These are phyloP conservation scores for Epichloe gansuensis DNA, from an alignment of 2,329 filamentous ascomycete species.

Conservation along the genomic window DNA sequence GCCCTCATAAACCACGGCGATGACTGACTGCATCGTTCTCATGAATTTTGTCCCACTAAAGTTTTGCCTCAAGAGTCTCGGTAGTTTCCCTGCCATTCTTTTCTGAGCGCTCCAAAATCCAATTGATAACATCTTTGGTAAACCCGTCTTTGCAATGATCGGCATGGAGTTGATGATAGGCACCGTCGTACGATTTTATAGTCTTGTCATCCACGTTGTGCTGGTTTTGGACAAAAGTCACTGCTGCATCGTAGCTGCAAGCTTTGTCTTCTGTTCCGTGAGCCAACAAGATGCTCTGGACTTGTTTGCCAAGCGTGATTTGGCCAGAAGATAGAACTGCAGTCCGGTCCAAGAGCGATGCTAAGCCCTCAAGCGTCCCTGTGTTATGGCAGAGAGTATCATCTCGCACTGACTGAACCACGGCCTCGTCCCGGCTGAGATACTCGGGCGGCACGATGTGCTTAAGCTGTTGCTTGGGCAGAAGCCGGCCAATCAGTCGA, in stretches of 20 bases:
- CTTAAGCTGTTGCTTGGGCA: slow-evolving; percentile 56
- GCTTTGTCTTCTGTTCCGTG: slow-evolving; percentile 68
- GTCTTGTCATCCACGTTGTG: slow-evolving; percentile 52
- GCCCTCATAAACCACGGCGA: neutral
- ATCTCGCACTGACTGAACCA: slow-evolving; percentile 45
- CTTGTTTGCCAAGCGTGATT: slow-evolving; percentile 36
- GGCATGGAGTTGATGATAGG: slow-evolving; percentile 62
- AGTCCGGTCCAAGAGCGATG: slow-evolving; percentile 66
- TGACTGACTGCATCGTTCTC: neutral
- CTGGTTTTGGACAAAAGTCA: slow-evolving; percentile 48
- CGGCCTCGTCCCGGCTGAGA: slow-evolving; percentile 54
- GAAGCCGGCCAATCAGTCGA: slow-evolving; percentile 51
- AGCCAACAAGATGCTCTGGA: slow-evolving; percentile 55
- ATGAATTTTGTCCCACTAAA: slow-evolving; percentile 16
- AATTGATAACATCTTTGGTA: slow-evolving; percentile 48
- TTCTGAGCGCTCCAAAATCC: slow-evolving; percentile 42
- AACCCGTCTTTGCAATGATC: slow-evolving; percentile 44
- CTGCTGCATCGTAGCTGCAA: slow-evolving; percentile 52
- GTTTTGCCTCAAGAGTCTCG: slow-evolving; percentile 22
- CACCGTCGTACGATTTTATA: slow-evolving; percentile 64
- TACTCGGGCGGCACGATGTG: slow-evolving; percentile 52
- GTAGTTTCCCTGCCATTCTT: slow-evolving; percentile 2
- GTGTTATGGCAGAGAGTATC: slow-evolving; percentile 71
- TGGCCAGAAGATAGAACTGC: slow-evolving; percentile 44
- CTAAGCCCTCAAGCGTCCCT: slow-evolving; percentile 72